Conservation (phyloP, 352 stramenopile genomes). For the Peronosclerospora sorghi region DNA sequence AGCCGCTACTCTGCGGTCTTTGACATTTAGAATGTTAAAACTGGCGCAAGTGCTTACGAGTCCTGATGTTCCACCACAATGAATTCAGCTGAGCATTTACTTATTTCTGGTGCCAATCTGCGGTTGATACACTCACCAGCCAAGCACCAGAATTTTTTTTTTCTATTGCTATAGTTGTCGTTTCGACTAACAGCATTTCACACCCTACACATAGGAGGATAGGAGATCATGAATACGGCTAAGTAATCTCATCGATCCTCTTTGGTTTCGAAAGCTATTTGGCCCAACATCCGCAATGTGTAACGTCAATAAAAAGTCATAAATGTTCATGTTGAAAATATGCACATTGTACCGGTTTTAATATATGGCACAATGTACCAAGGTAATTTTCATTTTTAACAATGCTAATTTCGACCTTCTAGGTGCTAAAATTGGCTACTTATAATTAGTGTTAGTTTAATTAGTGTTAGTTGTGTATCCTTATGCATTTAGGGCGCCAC, state of each 20-base stretch:
- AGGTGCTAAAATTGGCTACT: no score
- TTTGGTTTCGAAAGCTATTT: conserved; percentile 69
- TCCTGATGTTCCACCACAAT: conserved; percentile 83
- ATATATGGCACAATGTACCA: no score
- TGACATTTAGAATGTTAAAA: conserved; percentile 89
- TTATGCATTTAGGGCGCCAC: no score
- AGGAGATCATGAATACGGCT: conserved; percentile 59
- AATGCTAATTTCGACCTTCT: no score
- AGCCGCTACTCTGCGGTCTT: conserved; percentile 71
- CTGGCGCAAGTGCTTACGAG: conserved; percentile 79
- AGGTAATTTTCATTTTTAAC: no score
- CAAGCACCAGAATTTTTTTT: conserved; percentile 70
- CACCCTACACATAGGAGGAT: conserved; percentile 51
- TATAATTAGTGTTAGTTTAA: no score
- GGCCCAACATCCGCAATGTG: no score
- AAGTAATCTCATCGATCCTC: conserved; percentile 71
- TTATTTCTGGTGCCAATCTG: conserved; percentile 49
- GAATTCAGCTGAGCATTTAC: conserved; percentile 64
- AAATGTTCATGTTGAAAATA: no score
- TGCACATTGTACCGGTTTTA: no score
- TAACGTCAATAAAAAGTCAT: no score
- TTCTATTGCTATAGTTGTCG: no score
- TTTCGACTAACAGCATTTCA: background rate
- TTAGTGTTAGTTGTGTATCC: no score
- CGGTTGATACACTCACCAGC: conserved; percentile 56